Percentiles rank a stretch among this genome's conserved stretches.
These are phyloP conservation scores for Fusarium sulawesiense DNA, from an alignment of 2,329 filamentous ascomycete genomes.

Conservation along the genomic window DNA sequence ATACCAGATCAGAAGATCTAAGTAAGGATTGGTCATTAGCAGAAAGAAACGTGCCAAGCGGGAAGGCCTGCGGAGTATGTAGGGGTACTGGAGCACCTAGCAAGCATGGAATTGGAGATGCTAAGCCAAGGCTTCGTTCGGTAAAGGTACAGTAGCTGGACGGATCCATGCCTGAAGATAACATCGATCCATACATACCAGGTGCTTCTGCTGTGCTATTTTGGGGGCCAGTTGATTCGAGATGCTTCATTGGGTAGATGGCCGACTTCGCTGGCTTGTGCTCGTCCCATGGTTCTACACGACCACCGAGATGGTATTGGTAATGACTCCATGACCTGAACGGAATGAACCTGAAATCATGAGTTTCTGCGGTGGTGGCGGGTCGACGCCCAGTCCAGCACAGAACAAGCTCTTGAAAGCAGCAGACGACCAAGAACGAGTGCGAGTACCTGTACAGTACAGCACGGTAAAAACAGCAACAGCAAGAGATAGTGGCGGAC, in stretches of 20 bases:
- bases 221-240: constrained; percentile 29
- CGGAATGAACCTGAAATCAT: constrained; percentile 31
- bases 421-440: constrained; percentile 7
- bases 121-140: constrained; percentile 22
- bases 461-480: neutral
- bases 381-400: constrained; percentile 23
- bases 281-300: constrained; percentile 36
- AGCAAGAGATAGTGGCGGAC: constrained; percentile 29
- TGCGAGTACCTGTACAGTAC: neutral
- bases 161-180: constrained; percentile 38
- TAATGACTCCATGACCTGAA: constrained; percentile 17
- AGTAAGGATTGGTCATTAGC: constrained; percentile 19
- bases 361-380: constrained; percentile 33
- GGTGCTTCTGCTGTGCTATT: constrained; percentile 38
- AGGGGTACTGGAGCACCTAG: constrained; percentile 20
- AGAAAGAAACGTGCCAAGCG: constrained; percentile 16
- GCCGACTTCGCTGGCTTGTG: constrained; percentile 33
- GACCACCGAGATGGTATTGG: constrained; percentile 35
- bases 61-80: constrained; percentile 27
- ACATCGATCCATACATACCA: constrained; percentile 39
- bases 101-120: constrained; percentile 27
- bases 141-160: constrained; percentile 23
- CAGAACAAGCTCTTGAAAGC: constrained; percentile 10
- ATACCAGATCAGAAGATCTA: constrained; percentile 17
- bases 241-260: constrained; percentile 29